These are phyloP conservation scores for Xylaria longipes DNA, from an alignment of 495 filamentous ascomycete genomes.

Conservation along the genomic window DNA sequence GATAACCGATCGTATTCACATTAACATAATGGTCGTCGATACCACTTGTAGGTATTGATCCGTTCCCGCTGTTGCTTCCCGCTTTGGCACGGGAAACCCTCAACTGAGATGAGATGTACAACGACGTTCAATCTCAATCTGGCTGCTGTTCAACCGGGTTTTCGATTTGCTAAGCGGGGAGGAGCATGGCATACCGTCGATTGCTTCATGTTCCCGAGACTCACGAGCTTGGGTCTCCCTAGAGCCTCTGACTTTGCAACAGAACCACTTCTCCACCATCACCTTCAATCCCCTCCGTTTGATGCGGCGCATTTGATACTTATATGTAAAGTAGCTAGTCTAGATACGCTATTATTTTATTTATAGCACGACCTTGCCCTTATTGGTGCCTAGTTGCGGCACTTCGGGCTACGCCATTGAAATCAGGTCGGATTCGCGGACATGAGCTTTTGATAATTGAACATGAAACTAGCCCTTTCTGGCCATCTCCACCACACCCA, in stretches of 20 bases:
- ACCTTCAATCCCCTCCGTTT: background rate
- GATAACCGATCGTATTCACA: background rate
- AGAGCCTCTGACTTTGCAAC: background rate
- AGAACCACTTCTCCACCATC: background rate
- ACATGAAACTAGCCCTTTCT: no score
- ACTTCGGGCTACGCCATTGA: background rate
- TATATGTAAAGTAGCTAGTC: background rate
- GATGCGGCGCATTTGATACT: background rate
- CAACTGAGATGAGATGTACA: background rate
- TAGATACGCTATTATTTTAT: constrained; percentile 2
- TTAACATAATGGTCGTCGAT: background rate
- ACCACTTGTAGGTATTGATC: background rate
- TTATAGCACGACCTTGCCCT: background rate
- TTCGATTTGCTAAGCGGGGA: background rate
- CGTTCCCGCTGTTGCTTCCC: background rate
- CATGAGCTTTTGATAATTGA: no score
- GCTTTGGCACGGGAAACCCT: background rate
- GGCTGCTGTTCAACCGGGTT: background rate
- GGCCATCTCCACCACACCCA: no score
- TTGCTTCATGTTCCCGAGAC: background rate
- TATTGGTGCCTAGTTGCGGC: constrained; percentile 5
- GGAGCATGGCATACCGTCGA: background rate
- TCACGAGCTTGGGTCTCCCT: background rate
- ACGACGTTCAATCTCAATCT: background rate
- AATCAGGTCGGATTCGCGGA: no score